A percentile compares a stretch with the other conserved stretches of the same genome.
phyloP scores from a whole-genome alignment of 1,139 yeast species.

The Blastobotrys illinoisensis region DNA sequence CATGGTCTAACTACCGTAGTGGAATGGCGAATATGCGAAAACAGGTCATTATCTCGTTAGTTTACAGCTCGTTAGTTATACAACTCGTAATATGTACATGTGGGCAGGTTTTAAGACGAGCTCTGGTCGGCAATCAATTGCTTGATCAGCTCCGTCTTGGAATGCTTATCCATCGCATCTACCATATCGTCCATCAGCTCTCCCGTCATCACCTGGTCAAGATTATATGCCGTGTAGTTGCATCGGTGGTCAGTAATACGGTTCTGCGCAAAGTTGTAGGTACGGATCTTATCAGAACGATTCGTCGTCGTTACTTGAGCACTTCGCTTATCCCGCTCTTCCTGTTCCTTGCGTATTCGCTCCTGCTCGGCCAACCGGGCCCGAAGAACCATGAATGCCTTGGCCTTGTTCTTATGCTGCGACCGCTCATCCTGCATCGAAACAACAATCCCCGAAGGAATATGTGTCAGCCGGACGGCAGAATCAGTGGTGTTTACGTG shows the following conservation, averaged over 20 bases:
- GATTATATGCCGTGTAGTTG: slow-evolving; percentile 68
- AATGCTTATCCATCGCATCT: slow-evolving; percentile 46
- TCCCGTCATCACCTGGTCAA: slow-evolving; percentile 78
- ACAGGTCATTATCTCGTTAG: neutral
- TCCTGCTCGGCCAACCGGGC: slow-evolving; percentile 83
- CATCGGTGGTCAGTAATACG: slow-evolving; percentile 93
- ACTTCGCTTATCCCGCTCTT: slow-evolving; percentile 63
- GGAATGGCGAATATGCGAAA: too few relatives aligned
- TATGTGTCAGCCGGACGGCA: slow-evolving; percentile 88
- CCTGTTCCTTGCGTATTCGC: slow-evolving; percentile 55
- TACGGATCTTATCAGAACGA: slow-evolving; percentile 87
- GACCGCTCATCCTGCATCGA: slow-evolving; percentile 93
- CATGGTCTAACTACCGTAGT: too few relatives aligned
- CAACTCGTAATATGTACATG: neutral
- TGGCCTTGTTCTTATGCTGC: slow-evolving; percentile 93
- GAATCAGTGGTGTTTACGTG: slow-evolving; percentile 98
- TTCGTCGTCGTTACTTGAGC: slow-evolving; percentile 87
- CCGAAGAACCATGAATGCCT: slow-evolving; percentile 76
- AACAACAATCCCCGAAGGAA: slow-evolving; percentile 86
- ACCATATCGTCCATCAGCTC: slow-evolving; percentile 54
- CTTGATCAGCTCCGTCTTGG: slow-evolving; percentile 43
- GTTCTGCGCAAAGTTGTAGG: slow-evolving; percentile 89
- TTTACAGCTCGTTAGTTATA: neutral
- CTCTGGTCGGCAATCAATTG: slow-evolving; percentile 28
- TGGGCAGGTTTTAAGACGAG: neutral